phyloP scores from a whole-genome alignment of 202 grass and related monocot genomes.

The Eragrostis tef region DNA sequence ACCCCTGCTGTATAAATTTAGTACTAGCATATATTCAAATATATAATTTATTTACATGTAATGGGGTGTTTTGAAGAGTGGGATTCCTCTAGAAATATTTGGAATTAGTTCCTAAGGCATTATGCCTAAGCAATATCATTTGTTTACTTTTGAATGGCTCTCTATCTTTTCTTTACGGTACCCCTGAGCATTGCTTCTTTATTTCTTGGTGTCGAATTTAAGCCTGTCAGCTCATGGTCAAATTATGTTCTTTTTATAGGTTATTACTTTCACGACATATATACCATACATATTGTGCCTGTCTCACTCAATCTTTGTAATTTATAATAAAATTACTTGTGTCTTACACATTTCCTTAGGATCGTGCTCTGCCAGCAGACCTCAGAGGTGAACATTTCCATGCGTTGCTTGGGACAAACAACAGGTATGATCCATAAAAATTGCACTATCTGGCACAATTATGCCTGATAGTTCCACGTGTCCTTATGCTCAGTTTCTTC shows the following conservation, averaged over 20 bases:
- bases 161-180: neutral
- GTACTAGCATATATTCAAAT: neutral
- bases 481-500: slow-evolving; percentile 27
- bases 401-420: slow-evolving; percentile 84
- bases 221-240: neutral
- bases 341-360: slow-evolving; percentile 54
- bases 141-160: neutral
- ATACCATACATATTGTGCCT: neutral
- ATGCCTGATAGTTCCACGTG: neutral
- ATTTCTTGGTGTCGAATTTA: neutral
- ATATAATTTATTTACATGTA: neutral
- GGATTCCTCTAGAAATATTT: neutral
- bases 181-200: neutral
- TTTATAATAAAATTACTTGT: slow-evolving; percentile 30
- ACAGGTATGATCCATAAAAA: slow-evolving; percentile 64
- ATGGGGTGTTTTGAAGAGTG: neutral
- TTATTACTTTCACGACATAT: neutral
- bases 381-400: slow-evolving; percentile 85
- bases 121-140: neutral
- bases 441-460: neutral
- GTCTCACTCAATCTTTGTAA: slow-evolving; percentile 17
- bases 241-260: neutral
- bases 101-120: neutral
- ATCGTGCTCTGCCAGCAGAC: slow-evolving; percentile 66
- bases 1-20: neutral